Conservation (phyloP, 495 filamentous ascomycete genomes). For the Astrocystis sublimbata region DNA sequence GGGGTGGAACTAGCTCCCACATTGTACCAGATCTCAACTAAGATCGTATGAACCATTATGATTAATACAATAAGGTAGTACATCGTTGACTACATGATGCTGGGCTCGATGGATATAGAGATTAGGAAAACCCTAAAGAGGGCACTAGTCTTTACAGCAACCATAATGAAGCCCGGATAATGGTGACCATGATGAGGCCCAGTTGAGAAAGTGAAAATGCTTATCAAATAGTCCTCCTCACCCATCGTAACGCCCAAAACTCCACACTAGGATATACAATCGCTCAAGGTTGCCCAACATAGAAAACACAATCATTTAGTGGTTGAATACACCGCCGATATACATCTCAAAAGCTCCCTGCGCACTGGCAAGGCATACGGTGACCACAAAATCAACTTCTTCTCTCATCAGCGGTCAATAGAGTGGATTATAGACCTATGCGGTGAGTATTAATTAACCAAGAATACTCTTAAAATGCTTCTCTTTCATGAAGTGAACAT, state of each 20-base stretch:
- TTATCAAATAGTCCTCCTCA: neutral
- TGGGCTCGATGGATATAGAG: neutral
- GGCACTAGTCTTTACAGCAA: neutral
- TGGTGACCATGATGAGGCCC: neutral
- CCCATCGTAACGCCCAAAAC: conserved; percentile 11
- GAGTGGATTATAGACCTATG: neutral
- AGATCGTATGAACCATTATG: too few species aligned
- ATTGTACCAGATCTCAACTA: too few species aligned
- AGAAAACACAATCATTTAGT: conserved; percentile 3
- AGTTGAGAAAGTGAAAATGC: neutral
- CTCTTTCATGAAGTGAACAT: neutral
- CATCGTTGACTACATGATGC: neutral
- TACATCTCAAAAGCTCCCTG: neutral
- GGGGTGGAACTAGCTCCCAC: too few species aligned
- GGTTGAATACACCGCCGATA: conserved; percentile 3
- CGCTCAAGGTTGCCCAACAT: conserved; percentile 1
- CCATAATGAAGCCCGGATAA: neutral
- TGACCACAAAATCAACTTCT: neutral
- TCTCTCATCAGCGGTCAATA: neutral
- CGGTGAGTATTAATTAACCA: neutral
- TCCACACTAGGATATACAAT: conserved; percentile 10
- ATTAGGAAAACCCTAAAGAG: neutral
- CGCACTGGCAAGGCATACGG: neutral
- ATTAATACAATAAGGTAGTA: too few species aligned
- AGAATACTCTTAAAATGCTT: neutral